Evolutionary conservation across 176 grass and related monocot species (phyloP).

Genomic region (Oryza punctata): DNA sequence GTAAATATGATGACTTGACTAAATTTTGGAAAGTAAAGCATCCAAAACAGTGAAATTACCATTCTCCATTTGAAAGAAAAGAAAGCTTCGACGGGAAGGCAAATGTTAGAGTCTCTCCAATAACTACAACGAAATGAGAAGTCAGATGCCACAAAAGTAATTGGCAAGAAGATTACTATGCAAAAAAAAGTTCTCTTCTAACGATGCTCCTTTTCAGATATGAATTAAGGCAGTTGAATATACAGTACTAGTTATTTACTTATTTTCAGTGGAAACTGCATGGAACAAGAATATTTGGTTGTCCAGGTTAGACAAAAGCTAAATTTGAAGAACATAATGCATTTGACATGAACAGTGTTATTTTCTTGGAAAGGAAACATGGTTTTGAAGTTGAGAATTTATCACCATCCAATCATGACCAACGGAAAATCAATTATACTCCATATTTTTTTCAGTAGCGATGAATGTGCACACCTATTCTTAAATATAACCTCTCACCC

Average conservation of each 20-base stretch:
- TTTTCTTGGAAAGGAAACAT: conserved; percentile 30
- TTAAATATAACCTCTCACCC: neutral
- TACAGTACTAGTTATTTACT: conserved; percentile 18
- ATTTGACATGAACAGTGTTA: conserved; percentile 10
- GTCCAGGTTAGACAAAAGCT: conserved; percentile 14
- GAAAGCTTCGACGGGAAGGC: conserved; percentile 74
- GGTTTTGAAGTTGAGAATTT: conserved; percentile 11
- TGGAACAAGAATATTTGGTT: neutral
- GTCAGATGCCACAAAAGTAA: conserved; percentile 28
- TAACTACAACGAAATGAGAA: conserved; percentile 62
- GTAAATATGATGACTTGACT: neutral
- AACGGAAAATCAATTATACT: conserved; percentile 10
- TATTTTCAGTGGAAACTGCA: conserved; percentile 16
- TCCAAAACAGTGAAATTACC: conserved; percentile 64
- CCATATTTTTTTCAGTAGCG: conserved; percentile 1
- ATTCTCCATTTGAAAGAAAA: conserved; percentile 99
- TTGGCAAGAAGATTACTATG: conserved; percentile 13
- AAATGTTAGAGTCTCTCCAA: conserved; percentile 96
- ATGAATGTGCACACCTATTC: conserved; percentile 11
- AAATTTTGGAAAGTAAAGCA: conserved; percentile 31
- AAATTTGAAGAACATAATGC: conserved; percentile 20
- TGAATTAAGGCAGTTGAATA: neutral
- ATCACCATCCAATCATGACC: neutral
- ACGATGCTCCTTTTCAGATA: conserved; percentile 1
- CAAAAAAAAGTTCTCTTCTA: neutral